A percentile compares a stretch with the other conserved stretches of the same genome.
These are phyloP conservation scores for Adiantum capillusveneris DNA, from an alignment of 75 land plant species.

Conservation along the genomic window DNA sequence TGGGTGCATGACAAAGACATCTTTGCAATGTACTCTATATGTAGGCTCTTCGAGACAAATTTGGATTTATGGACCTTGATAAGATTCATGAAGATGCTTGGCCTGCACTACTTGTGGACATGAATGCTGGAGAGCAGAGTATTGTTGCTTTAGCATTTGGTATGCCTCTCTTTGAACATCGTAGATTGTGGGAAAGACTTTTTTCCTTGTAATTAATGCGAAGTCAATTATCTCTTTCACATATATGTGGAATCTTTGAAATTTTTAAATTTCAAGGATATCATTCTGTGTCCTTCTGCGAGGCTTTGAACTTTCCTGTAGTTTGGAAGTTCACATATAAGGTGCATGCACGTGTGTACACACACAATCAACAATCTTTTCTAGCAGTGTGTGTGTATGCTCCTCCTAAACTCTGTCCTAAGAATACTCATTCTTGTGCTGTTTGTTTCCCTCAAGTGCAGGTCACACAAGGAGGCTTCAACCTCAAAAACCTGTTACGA, in stretches of 20 bases:
- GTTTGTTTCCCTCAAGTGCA: slow-evolving; percentile 11
- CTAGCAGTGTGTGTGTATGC: neutral
- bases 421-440: neutral
- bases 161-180: too few relatives aligned
- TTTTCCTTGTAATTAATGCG: too few relatives aligned
- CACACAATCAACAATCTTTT: too few relatives aligned
- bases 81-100: slow-evolving; percentile 35
- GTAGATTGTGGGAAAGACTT: too few relatives aligned
- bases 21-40: neutral
- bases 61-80: slow-evolving; percentile 54
- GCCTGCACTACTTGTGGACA: slow-evolving; percentile 47
- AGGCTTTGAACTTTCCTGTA: too few relatives aligned
- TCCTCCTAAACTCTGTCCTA: neutral
- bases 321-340: too few relatives aligned
- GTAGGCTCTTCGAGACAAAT: slow-evolving; percentile 44
- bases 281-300: too few relatives aligned
- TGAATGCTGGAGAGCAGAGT: slow-evolving; percentile 61
- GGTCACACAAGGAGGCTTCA: slow-evolving; percentile 83
- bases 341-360: too few relatives aligned
- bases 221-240: too few relatives aligned
- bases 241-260: too few relatives aligned
- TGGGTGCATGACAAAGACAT: neutral
- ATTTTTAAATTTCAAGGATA: too few relatives aligned
- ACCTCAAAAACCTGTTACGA: slow-evolving; percentile 77
- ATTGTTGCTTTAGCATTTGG: slow-evolving; percentile 78